These are phyloP conservation scores for Peniophora sp. DNA, from an alignment of 1,284 basidiomycete species.

Conservation along the genomic window DNA sequence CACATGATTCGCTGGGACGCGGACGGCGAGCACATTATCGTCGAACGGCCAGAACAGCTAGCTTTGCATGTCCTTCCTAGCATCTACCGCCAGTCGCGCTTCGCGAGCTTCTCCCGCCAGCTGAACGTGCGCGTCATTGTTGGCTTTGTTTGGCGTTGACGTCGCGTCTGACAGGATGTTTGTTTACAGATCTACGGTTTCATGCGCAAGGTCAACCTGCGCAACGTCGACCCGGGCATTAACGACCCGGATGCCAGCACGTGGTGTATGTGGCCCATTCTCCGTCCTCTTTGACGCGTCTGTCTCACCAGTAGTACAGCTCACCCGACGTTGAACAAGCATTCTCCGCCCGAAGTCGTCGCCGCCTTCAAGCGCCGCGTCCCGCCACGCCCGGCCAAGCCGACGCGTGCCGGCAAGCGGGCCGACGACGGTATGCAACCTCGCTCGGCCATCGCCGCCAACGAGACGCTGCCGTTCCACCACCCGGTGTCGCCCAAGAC, in stretches of 20 bases:
- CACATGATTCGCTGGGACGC: constrained; percentile 92
- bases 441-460: constrained; percentile 61
- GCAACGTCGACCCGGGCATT: constrained; percentile 86
- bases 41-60: constrained; percentile 83
- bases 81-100: constrained; percentile 87
- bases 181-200: constrained; percentile 87
- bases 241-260: constrained; percentile 90
- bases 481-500: constrained; percentile 25
- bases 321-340: constrained; percentile 80
- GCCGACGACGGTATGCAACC: constrained; percentile 49
- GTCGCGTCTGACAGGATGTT: constrained; percentile 10
- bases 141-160: constrained; percentile 20
- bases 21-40: constrained; percentile 85
- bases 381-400: constrained; percentile 82
- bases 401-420: constrained; percentile 58
- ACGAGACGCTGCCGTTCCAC: constrained; percentile 36
- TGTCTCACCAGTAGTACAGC: constrained; percentile 36
- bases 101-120: constrained; percentile 90
- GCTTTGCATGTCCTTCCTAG: constrained; percentile 83
- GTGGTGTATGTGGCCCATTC: constrained; percentile 64
- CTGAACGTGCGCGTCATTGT: constrained; percentile 63
- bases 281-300: background rate
- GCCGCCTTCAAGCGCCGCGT: constrained; percentile 89
- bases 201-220: constrained; percentile 89
- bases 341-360: constrained; percentile 79